Percentiles rank a stretch among this genome's conserved stretches.
phyloP scores from a whole-genome alignment of 208 protist genomes.

The Naegleria gruberi region DNA sequence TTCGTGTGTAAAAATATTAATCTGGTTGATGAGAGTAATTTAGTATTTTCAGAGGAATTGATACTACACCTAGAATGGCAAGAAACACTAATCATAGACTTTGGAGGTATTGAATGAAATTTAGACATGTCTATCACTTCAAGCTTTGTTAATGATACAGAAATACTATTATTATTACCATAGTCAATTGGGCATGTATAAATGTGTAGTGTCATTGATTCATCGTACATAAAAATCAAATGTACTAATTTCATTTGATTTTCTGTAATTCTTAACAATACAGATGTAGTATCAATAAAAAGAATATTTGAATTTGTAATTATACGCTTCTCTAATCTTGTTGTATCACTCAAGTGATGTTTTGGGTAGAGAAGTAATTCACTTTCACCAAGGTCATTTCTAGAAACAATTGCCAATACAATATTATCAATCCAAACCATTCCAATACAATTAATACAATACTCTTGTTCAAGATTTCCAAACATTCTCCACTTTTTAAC shows the following conservation, averaged over 20 bases:
- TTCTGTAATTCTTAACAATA: background rate
- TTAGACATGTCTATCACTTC: background rate
- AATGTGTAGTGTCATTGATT: background rate
- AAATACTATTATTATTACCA: background rate
- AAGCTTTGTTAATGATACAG: background rate
- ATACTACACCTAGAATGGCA: background rate
- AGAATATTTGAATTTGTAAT: background rate
- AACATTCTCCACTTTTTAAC: conserved; percentile 11
- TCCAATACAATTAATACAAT: background rate
- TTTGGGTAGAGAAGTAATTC: background rate
- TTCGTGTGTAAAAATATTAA: background rate
- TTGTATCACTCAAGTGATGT: background rate
- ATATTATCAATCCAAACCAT: conserved; percentile 20
- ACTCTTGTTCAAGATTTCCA: conserved; percentile 7
- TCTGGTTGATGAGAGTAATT: background rate
- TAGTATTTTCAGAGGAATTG: background rate
- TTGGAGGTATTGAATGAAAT: background rate
- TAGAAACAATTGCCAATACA: background rate
- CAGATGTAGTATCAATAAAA: background rate
- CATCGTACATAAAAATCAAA: background rate
- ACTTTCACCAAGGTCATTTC: background rate
- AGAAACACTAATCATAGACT: background rate
- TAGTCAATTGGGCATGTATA: background rate
- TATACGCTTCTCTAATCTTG: background rate
- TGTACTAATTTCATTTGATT: background rate